Evolutionary conservation across 202 grass and related monocot species (phyloP), one percentile per base, ranked within the genome.

Genomic region (Saccharum hybrid): DNA sequence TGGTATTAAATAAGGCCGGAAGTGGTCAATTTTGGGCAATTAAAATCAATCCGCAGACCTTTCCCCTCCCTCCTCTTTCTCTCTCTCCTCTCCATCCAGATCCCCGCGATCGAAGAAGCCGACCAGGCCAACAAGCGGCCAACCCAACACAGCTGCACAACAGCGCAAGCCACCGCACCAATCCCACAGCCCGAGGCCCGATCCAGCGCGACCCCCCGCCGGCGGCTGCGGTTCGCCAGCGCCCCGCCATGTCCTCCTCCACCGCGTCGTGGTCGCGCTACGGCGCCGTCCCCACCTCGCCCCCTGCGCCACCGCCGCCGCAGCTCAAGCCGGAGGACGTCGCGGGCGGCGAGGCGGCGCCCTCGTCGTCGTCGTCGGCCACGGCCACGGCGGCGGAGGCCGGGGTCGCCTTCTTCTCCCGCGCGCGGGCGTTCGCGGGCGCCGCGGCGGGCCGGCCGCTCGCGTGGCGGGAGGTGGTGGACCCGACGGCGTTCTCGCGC

Each of bases 321-420:
- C 7, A 4, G 31, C 7, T 40, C 48, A 59, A 0, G 66, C 66
- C 65, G 28, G 78, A 70, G 15, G 77, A 56, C 7, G 43, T 21
- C 16, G 66, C 70, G 43, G 69, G 8, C 42, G 43, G 19, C 36
- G 63, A 68, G 37, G 66, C 51, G 28, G 39, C 71, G 57, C 54
- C 88, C 34, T 69, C 88, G 26, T 86, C 89, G n/a, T 54, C 26
- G 26, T 34, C 83, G 2, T 31, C 80, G 4, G 28, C 65, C 9
- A 3, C 56, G 5, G 31, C 72, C 4, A 76, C 84, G 19, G 84
- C 84, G 36, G 74, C 85, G 67, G 82, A 84, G 51, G 84, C 87
- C 5, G 88, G 85, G 16, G 88, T 90, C 33, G 90, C 82, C 77
- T 82, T 91, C 91, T 95, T 94, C 93, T 93, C 93, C 26, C 87